These are phyloP conservation scores for Umbellularia californica DNA, from an alignment of 164 flowering plant species.

Conservation along the genomic window DNA sequence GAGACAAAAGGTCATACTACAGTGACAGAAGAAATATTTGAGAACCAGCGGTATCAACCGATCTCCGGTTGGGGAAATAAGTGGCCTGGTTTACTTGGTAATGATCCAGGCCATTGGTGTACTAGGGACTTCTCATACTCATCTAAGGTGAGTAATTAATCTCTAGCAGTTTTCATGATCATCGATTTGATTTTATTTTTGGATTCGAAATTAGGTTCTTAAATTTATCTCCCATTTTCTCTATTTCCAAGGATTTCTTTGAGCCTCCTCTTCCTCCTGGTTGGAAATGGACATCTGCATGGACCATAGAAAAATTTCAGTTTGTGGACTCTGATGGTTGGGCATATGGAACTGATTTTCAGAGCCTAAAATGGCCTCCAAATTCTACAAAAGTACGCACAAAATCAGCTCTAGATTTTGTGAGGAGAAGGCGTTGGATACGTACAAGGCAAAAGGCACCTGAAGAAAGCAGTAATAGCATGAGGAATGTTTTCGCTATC, in stretches of 20 bases:
- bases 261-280: constrained; percentile 70
- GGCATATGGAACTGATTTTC: constrained; percentile 71
- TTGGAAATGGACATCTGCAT: constrained; percentile 68
- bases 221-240: constrained; percentile 9
- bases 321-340: constrained; percentile 76
- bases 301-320: constrained; percentile 57
- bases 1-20: constrained; percentile 18
- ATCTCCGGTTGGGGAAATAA: constrained; percentile 60
- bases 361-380: constrained; percentile 64
- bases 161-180: neutral
- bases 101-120: constrained; percentile 68
- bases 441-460: constrained; percentile 47
- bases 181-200: neutral
- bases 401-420: constrained; percentile 49
- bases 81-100: constrained; percentile 38
- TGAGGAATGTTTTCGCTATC: constrained; percentile 25
- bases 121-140: constrained; percentile 63
- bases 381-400: constrained; percentile 37
- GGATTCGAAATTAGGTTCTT: no score
- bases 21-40: constrained; percentile 60
- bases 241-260: constrained; percentile 52
- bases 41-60: constrained; percentile 65
- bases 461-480: constrained; percentile 13
- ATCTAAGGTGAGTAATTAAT: constrained; percentile 45
- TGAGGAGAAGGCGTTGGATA: constrained; percentile 69